Evolutionary conservation across 73 alveolate genomes (phyloP).

Genomic region (Urostyla sp.): DNA sequence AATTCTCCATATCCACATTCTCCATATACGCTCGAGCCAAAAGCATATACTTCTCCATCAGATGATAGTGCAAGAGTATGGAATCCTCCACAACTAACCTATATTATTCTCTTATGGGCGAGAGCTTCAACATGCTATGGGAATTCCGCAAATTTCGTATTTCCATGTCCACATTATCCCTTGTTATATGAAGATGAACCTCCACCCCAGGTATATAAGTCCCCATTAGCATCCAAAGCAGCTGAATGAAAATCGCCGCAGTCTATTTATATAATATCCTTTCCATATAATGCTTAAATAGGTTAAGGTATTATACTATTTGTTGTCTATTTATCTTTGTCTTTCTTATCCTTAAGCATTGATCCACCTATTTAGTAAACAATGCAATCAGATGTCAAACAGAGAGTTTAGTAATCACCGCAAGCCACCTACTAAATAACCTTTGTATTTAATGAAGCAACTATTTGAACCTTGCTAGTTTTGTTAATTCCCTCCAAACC

Average conservation of each 20-base stretch:
- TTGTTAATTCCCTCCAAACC: slow-evolving; percentile 82
- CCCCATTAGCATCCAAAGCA: slow-evolving; percentile 93
- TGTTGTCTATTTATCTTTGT: slow-evolving; percentile 80
- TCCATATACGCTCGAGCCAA: slow-evolving; percentile 97
- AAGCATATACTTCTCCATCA: slow-evolving; percentile 89
- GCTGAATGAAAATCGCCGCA: slow-evolving; percentile 99
- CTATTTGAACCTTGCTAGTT: slow-evolving; percentile 73
- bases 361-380: slow-evolving; percentile 98
- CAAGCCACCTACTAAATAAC: slow-evolving; percentile 89
- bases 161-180: slow-evolving; percentile 98
- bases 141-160: slow-evolving; percentile 79
- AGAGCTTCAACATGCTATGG: slow-evolving; percentile 85
- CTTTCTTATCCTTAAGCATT: slow-evolving; percentile 90
- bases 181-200: slow-evolving; percentile 95
- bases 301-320: slow-evolving; percentile 62
- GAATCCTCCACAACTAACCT: slow-evolving; percentile 96
- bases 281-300: slow-evolving; percentile 73
- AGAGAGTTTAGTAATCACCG: slow-evolving; percentile 96
- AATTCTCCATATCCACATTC: slow-evolving; percentile 95
- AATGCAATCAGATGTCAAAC: slow-evolving; percentile 86
- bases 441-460: slow-evolving; percentile 71
- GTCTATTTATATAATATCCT: slow-evolving; percentile 84
- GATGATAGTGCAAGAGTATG: slow-evolving; percentile 94
- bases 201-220: slow-evolving; percentile 98
- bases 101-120: slow-evolving; percentile 69